These are phyloP conservation scores for Claviceps citrina DNA, from an alignment of 2,329 filamentous ascomycete species.

Conservation along the genomic window DNA sequence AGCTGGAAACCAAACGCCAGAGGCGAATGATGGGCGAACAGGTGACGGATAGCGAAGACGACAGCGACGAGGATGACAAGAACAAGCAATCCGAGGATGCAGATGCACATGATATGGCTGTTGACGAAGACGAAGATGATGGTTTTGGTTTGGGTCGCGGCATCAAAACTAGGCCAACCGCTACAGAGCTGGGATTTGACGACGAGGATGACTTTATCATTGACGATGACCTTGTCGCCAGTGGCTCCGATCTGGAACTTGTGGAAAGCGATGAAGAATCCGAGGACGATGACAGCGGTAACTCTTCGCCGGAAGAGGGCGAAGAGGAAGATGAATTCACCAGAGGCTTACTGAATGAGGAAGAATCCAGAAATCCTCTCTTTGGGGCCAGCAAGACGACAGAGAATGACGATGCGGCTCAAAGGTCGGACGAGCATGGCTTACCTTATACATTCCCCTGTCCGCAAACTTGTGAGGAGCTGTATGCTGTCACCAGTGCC, in stretches of 20 bases:
- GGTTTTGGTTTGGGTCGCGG: slow-evolving; percentile 46
- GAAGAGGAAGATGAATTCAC: slow-evolving; percentile 55
- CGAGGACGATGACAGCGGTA: slow-evolving; percentile 27
- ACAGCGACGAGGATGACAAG: slow-evolving; percentile 26
- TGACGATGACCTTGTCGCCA: slow-evolving; percentile 77
- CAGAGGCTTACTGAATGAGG: slow-evolving; percentile 47
- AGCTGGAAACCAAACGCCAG: slow-evolving; percentile 68
- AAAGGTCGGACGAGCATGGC: slow-evolving; percentile 34
- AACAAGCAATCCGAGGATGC: slow-evolving; percentile 20
- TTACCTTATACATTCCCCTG: slow-evolving; percentile 78
- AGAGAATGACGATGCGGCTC: slow-evolving; percentile 18
- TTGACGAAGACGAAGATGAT: slow-evolving; percentile 31
- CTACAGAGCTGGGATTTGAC: slow-evolving; percentile 56
- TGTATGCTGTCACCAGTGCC: slow-evolving; percentile 49
- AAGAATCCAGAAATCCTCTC: slow-evolving; percentile 37
- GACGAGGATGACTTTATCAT: slow-evolving; percentile 91
- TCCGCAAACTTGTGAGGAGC: slow-evolving; percentile 60
- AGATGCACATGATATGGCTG: slow-evolving; percentile 18
- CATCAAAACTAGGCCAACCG: slow-evolving; percentile 40
- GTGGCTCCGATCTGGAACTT: slow-evolving; percentile 53
- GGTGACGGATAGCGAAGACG: slow-evolving; percentile 49
- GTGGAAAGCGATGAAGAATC: slow-evolving; percentile 39
- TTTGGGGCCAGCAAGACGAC: slow-evolving; percentile 30
- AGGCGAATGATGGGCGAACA: slow-evolving; percentile 77
- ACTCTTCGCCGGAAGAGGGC: slow-evolving; percentile 21